phyloP scores from a whole-genome alignment of 1,139 yeast genomes.

The Taphrina flavorubra region DNA sequence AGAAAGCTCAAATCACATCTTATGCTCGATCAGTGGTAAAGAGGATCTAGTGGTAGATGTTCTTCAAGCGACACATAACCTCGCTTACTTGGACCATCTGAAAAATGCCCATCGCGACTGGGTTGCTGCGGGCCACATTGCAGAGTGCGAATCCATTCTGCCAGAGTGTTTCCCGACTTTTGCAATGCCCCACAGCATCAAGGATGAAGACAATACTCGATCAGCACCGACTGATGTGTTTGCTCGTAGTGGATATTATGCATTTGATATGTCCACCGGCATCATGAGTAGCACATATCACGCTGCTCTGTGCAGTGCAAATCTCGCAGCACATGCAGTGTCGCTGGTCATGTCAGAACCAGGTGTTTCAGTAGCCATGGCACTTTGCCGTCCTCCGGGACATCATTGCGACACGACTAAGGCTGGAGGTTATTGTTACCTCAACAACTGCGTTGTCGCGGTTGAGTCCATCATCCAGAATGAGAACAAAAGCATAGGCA shows the following conservation, averaged over 20 bases:
- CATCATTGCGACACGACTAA: slow-evolving; percentile 20
- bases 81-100: background rate
- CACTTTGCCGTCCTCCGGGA: slow-evolving; percentile 33
- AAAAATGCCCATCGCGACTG: background rate
- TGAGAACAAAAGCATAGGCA: background rate
- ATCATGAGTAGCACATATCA: slow-evolving; percentile 14
- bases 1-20: background rate
- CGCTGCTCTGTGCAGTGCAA: slow-evolving; percentile 16
- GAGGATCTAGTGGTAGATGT: background rate
- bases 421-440: slow-evolving; percentile 31
- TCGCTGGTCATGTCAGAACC: background rate
- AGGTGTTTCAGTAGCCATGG: background rate
- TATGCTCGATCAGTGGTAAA: background rate
- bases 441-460: slow-evolving; percentile 22
- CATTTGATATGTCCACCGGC: slow-evolving; percentile 24
- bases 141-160: background rate
- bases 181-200: background rate
- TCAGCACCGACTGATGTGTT: slow-evolving; percentile 15
- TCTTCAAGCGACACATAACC: background rate
- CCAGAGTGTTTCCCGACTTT: slow-evolving; percentile 29
- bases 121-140: slow-evolving; percentile 15
- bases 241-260: slow-evolving; percentile 18
- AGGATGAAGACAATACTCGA: too few species aligned
- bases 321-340: slow-evolving; percentile 1
- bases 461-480: background rate